A percentile compares a stretch with the other conserved stretches of the same genome.
These are phyloP conservation scores for Xylaria multiplex DNA, from an alignment of 2,329 filamentous ascomycete genomes.

Conservation along the genomic window DNA sequence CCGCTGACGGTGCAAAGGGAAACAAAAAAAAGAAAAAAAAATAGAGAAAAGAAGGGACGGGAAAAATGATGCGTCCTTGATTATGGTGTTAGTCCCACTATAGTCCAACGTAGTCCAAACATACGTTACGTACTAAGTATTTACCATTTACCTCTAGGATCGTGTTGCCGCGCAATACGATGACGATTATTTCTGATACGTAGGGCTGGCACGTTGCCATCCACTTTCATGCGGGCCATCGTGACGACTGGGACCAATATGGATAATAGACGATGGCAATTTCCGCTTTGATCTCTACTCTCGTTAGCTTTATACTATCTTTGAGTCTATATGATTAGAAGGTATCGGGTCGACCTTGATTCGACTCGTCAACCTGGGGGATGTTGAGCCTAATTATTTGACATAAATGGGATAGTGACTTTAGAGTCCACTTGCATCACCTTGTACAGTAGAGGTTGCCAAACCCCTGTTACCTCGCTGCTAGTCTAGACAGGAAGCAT, in stretches of 20 bases:
- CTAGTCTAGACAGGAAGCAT: too few relatives aligned
- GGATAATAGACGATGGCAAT: slow-evolving; percentile 6
- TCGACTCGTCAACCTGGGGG: background rate
- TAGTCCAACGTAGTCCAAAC: too few relatives aligned
- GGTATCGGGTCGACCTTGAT: slow-evolving; percentile 2
- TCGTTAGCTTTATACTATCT: slow-evolving; percentile 7
- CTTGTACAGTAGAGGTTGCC: background rate
- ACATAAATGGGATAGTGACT: background rate
- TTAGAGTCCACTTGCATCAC: background rate
- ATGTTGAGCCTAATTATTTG: background rate
- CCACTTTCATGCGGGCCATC: background rate
- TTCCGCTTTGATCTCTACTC: slow-evolving; percentile 2
- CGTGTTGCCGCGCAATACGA: slow-evolving; percentile 1
- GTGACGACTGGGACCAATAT: background rate
- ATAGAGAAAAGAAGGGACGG: background rate
- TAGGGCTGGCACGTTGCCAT: slow-evolving; percentile 10
- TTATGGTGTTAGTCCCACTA: too few relatives aligned
- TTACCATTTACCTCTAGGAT: background rate
- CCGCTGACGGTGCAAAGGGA: background rate
- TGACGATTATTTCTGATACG: background rate
- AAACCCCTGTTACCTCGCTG: too few relatives aligned
- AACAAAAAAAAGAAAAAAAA: background rate
- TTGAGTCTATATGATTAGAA: background rate
- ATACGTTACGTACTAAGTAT: slow-evolving; percentile 6
- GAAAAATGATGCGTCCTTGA: too few relatives aligned